phyloP scores from a whole-genome alignment of 495 filamentous ascomycete species.

The Staphylotrichum longicolle region DNA sequence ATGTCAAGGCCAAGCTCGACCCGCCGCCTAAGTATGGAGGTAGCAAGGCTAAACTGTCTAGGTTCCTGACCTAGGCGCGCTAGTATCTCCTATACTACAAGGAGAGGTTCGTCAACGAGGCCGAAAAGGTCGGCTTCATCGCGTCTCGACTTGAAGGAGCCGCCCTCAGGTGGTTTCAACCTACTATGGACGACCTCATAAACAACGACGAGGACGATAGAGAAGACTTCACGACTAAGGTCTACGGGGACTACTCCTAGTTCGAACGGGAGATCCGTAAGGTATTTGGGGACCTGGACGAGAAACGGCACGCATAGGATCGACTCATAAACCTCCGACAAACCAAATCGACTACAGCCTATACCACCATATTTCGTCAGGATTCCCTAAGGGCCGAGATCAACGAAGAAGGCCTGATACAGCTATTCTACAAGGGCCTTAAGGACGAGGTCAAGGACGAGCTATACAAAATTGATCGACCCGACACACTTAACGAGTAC shows the following conservation, averaged over 20 bases:
- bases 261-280: neutral
- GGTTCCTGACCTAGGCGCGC: neutral
- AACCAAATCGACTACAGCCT: neutral
- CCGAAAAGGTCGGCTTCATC: neutral
- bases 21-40: neutral
- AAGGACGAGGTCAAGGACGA: slow-evolving; percentile 15
- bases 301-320: neutral
- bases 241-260: neutral
- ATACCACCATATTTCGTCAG: neutral
- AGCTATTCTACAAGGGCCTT: slow-evolving; percentile 2
- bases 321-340: neutral
- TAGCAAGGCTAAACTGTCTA: too few species aligned
- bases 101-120: neutral
- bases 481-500: neutral
- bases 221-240: neutral
- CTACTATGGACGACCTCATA: neutral
- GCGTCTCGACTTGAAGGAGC: neutral
- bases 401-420: slow-evolving; percentile 12
- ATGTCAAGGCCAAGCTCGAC: neutral
- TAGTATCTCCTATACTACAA: neutral
- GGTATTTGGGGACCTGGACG: neutral
- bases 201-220: neutral
- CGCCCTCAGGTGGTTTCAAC: neutral
- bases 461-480: neutral
- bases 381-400: neutral